Conservation (phyloP, 1,139 yeast species). For the Saccharomycopsis hybrid region DNA sequence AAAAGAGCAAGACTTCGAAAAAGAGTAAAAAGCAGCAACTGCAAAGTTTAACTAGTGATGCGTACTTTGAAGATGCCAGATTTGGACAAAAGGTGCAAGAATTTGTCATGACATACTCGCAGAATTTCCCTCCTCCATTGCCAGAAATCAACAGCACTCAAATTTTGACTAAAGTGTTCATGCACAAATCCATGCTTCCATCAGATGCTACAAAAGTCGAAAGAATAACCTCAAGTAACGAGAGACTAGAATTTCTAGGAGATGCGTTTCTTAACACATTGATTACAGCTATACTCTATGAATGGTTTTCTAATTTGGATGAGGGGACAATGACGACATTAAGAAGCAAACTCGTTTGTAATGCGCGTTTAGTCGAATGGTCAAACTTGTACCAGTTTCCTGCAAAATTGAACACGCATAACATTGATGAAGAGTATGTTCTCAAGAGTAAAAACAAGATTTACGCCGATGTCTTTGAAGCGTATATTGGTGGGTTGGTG, state of each 20-base stretch:
- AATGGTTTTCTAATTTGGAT: slow-evolving; percentile 35
- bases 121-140: slow-evolving; percentile 50
- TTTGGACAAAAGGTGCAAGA: neutral
- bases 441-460: slow-evolving; percentile 34
- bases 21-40: no score
- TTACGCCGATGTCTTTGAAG: slow-evolving; percentile 79
- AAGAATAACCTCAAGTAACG: slow-evolving; percentile 71
- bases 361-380: slow-evolving; percentile 66
- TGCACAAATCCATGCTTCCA: slow-evolving; percentile 54
- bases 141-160: slow-evolving; percentile 60
- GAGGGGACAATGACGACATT: slow-evolving; percentile 80
- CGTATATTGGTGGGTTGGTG: slow-evolving; percentile 80
- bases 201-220: slow-evolving; percentile 34
- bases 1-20: no score
- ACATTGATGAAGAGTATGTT: neutral
- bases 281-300: slow-evolving; percentile 41
- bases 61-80: neutral
- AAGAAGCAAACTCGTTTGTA: slow-evolving; percentile 68
- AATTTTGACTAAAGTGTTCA: slow-evolving; percentile 65
- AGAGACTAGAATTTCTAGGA: slow-evolving; percentile 88
- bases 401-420: slow-evolving; percentile 39
- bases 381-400: slow-evolving; percentile 68
- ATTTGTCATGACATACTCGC: no score
- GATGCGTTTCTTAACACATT: slow-evolving; percentile 78
- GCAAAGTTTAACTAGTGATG: neutral